A percentile compares a stretch with the other conserved stretches of the same genome.
These are phyloP conservation scores for Thinopyrum elongatum DNA, from an alignment of 176 grass and related monocot genomes.

Conservation along the genomic window DNA sequence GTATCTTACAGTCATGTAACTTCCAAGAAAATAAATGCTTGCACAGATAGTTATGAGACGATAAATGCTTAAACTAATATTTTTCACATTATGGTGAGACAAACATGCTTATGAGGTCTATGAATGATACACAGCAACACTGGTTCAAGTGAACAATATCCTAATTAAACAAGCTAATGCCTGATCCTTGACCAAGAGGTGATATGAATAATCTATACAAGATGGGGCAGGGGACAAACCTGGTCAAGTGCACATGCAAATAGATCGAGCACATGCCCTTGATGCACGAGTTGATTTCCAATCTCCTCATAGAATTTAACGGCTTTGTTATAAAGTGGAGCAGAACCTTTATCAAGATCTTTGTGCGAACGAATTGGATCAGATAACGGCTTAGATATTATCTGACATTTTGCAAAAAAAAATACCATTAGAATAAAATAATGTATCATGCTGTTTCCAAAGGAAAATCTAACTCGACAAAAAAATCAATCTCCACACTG, in stretches of 20 bases:
- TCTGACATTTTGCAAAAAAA: constrained; percentile 54
- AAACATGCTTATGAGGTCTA: neutral
- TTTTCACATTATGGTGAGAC: neutral
- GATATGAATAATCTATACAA: constrained; percentile 11
- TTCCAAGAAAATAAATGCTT: neutral
- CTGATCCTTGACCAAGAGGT: neutral
- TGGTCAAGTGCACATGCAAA: constrained; percentile 93
- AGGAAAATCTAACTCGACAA: neutral
- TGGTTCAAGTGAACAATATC: constrained; percentile 11
- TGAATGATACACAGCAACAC: constrained; percentile 4
- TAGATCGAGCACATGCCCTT: constrained; percentile 96
- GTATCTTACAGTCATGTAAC: neutral
- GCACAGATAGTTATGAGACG: neutral
- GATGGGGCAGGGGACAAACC: constrained; percentile 42
- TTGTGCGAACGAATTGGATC: constrained; percentile 96
- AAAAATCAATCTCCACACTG: constrained; percentile 2
- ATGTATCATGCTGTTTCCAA: neutral
- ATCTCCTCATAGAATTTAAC: constrained; percentile 85
- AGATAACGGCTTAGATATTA: constrained; percentile 74
- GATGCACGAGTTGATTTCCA: constrained; percentile 87
- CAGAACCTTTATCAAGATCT: constrained; percentile 78
- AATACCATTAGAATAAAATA: constrained; percentile 18
- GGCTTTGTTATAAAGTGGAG: constrained; percentile 70
- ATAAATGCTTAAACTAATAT: neutral
- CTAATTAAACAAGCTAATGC: constrained; percentile 8